Base-by-base conservation (phyloP, 2,329 filamentous ascomycete genomes). In the Xylariaceae sp. region DNA sequence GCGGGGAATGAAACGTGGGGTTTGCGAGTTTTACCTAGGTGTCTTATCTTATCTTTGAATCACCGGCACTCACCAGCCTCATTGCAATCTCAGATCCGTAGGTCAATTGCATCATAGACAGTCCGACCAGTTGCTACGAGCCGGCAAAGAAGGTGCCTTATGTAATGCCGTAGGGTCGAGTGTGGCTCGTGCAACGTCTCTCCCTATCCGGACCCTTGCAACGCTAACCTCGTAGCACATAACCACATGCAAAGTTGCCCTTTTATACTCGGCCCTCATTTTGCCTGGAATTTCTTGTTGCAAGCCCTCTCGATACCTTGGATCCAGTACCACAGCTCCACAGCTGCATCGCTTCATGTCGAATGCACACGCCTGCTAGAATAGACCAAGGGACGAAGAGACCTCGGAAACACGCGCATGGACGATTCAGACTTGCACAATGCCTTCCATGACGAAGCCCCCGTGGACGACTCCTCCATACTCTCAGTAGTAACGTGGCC, bases 361-460 rank as follows among this genome's bases (percentile, higher is more conserved):
- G 15, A 45, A 46, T 29, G 48, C 7, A 18, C 40, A 22, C 47
- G 13, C 29, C 40, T 10, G 15, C n/a, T 34, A 30, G 48, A 48
- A 48, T 36, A 22, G n/a, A 19, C 44, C 36, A 30, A 46, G 41
- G 13, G 18, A n/a, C 18, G 10, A 56, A 32, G 51, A 51, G 34
- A 40, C 29, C 21, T 10, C 50, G 48, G 56, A 61, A 54, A 56
- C 57, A 58, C 61, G 63, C 67, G 67, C 64, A 70, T 70, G 68
- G 68, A 65, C 57, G 65, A 69, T 66, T 63, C 65, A 55, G 65
- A 68, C 52, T 49, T 60, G 49, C 62, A 67, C 50, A 62, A 69
- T 69, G 67, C 63, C 41, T 65, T 67, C 47, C 67, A 65, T 53
- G 67, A 70, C 58, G 68, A 69, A 65, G 63, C 66, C 67, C 49